Percentiles rank a stretch among this genome's conserved stretches.
Evolutionary conservation across 2,329 filamentous ascomycete genomes (phyloP).

Genomic region (Diplodia intermedia): DNA sequence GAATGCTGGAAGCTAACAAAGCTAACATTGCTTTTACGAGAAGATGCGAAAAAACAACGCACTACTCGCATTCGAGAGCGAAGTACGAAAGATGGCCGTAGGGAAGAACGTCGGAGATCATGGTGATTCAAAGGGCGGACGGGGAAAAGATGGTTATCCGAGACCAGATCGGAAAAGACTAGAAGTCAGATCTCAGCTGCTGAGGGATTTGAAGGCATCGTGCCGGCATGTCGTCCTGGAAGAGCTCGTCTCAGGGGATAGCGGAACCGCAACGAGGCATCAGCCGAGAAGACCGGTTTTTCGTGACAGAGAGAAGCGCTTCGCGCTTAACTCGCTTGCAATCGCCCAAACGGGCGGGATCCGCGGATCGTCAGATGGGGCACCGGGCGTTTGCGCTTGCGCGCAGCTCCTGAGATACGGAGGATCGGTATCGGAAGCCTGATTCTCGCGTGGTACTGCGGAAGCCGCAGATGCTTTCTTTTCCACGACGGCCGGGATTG

Average conservation of each 20-base stretch:
- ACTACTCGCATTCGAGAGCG: neutral
- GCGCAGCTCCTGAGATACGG: neutral
- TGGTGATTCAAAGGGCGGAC: neutral
- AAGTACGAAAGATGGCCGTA: neutral
- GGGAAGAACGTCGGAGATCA: neutral
- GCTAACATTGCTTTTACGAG: neutral
- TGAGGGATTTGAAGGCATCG: neutral
- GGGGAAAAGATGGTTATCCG: neutral
- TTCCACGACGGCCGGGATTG: neutral
- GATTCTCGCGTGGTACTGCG: neutral
- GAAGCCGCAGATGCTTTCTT: neutral
- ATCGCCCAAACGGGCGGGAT: neutral
- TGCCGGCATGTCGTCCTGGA: neutral
- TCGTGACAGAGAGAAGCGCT: neutral
- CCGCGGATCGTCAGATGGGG: constrained; percentile 18
- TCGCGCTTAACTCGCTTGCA: constrained; percentile 18
- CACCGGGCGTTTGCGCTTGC: constrained; percentile 15
- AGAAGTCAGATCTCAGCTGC: neutral
- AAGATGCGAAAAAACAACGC: neutral
- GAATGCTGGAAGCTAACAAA: neutral
- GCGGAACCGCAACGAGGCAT: neutral
- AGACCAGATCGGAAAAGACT: constrained; percentile 12
- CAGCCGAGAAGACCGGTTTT: neutral
- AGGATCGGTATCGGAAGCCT: neutral
- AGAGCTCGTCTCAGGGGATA: neutral